Evolutionary conservation across 352 stramenopile species (phyloP).

Genomic region (Poterioochromonas sp.): DNA sequence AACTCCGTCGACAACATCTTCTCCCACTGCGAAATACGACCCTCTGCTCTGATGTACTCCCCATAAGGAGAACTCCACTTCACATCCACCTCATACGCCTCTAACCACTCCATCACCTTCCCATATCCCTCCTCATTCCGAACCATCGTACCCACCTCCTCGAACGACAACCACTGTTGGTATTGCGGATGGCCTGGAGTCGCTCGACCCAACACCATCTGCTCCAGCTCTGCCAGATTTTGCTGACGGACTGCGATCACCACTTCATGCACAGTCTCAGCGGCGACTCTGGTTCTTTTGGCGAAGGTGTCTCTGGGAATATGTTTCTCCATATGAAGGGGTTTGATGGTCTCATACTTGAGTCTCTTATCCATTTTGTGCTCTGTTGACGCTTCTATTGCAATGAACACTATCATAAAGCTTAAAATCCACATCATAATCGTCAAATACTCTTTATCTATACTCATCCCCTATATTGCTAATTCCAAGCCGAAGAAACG

Average conservation of each 20-base stretch:
- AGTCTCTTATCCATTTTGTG: too few relatives aligned
- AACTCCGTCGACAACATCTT: not conserved
- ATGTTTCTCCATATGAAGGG: conserved; percentile 4
- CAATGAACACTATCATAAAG: not conserved
- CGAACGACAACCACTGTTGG: not conserved
- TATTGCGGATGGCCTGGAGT: not conserved
- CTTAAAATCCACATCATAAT: too few relatives aligned
- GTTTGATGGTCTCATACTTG: too few relatives aligned
- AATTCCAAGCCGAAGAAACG: too few relatives aligned
- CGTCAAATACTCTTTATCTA: too few relatives aligned
- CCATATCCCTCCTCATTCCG: not conserved
- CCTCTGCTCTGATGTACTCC: conserved; percentile 2
- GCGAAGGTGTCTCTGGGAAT: not conserved
- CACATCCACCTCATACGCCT: not conserved
- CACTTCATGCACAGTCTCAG: not conserved
- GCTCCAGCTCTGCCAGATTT: not conserved
- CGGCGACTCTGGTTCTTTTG: not conserved
- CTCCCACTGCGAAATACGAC: not conserved
- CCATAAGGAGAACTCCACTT: not conserved
- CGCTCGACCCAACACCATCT: not conserved
- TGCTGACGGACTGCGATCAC: not conserved
- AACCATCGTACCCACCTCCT: not conserved
- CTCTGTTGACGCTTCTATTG: not conserved
- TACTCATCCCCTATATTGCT: too few relatives aligned
- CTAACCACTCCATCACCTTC: not conserved